phyloP scores from a whole-genome alignment of 2,329 filamentous ascomycete genomes.

The Alternaria novae-zelandiae region DNA sequence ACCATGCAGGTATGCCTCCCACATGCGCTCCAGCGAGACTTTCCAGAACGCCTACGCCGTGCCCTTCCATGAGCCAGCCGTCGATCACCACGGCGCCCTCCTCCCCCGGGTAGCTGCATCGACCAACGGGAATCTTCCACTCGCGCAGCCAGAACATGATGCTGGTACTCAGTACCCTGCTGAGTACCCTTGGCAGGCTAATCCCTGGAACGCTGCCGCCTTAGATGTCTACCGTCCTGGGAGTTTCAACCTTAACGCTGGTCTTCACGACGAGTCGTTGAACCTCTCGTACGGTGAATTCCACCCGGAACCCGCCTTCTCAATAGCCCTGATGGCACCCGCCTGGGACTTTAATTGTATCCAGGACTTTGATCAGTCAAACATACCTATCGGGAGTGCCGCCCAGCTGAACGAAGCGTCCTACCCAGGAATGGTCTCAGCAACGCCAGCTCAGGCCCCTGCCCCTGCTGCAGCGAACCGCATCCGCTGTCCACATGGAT shows the following conservation, averaged over 20 bases:
- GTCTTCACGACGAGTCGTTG: too few relatives aligned
- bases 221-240: too few relatives aligned
- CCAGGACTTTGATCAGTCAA: too few relatives aligned
- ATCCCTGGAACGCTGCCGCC: too few relatives aligned
- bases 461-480: neutral
- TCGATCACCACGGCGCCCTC: neutral
- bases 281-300: neutral
- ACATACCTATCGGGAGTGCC: neutral
- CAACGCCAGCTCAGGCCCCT: neutral
- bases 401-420: neutral
- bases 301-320: too few relatives aligned
- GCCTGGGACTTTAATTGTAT: too few relatives aligned
- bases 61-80: neutral
- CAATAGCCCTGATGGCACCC: neutral
- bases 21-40: too few relatives aligned
- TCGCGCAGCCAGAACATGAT: neutral
- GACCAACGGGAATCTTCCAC: neutral
- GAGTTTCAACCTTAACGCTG: neutral
- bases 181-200: neutral
- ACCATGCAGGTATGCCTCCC: too few relatives aligned
- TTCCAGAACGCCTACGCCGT: too few relatives aligned
- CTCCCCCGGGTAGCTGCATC: neutral
- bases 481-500: conserved; percentile 7
- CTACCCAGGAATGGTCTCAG: neutral
- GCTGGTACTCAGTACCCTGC: neutral